phyloP scores from a whole-genome alignment of 441 rosid species.

The Omphalea diandra region DNA sequence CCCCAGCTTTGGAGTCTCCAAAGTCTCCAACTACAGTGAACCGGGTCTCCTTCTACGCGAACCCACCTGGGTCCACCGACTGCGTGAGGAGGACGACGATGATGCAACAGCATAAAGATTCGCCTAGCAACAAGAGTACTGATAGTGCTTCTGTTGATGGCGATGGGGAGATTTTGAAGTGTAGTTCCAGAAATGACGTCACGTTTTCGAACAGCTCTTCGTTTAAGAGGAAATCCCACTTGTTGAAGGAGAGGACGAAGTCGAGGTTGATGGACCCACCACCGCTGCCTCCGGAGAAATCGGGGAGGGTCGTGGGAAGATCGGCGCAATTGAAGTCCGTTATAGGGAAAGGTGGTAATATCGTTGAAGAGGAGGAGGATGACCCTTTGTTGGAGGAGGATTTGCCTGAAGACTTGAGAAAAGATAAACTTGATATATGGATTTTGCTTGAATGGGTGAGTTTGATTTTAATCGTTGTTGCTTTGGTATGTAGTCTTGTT shows the following conservation, averaged over 20 bases:
- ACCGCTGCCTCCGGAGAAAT: conserved; percentile 37
- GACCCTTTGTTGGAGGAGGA: conserved; percentile 62
- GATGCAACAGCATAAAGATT: conserved; percentile 18
- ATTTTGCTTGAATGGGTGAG: conserved; percentile 67
- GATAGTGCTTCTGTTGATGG: conserved; percentile 5
- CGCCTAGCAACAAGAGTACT: conserved; percentile 17
- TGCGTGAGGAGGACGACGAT: conserved; percentile 27
- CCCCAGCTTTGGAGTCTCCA: conserved; percentile 31
- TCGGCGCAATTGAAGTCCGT: conserved; percentile 58
- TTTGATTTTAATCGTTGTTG: conserved; percentile 46
- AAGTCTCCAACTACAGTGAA: conserved; percentile 21
- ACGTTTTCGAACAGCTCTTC: conserved; percentile 36
- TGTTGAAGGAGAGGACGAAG: conserved; percentile 44
- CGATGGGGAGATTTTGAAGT: conserved; percentile 29
- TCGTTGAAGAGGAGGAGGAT: conserved; percentile 50
- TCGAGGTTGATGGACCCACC: conserved; percentile 62
- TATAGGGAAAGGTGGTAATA: conserved; percentile 40
- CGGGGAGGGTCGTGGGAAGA: conserved; percentile 32
- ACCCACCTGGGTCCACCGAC: conserved; percentile 23
- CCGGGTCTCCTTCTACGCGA: conserved; percentile 46
- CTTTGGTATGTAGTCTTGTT: conserved; percentile 40
- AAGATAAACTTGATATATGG: conserved; percentile 33
- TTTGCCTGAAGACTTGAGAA: conserved; percentile 54
- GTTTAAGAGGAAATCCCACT: conserved; percentile 32
- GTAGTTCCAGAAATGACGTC: conserved; percentile 38